Percentiles rank a stretch among this genome's conserved stretches.
phyloP scores from a whole-genome alignment of 495 filamentous ascomycete genomes.

The Neurospora sp. region DNA sequence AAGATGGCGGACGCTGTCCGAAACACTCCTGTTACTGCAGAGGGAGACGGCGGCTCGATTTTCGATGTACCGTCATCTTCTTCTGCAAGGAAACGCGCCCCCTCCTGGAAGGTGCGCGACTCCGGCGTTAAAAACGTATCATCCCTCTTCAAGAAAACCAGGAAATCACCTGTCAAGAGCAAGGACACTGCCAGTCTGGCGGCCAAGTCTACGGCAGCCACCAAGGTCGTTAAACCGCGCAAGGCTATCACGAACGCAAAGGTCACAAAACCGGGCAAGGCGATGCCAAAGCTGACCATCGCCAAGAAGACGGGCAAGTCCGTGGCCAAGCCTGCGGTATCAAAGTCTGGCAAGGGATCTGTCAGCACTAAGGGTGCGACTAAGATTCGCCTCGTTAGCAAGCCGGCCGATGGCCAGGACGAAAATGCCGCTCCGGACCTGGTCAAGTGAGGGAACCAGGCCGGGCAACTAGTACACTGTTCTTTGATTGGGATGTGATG shows the following conservation, averaged over 20 bases:
- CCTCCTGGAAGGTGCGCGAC: constrained; percentile 8
- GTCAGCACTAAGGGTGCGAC: neutral
- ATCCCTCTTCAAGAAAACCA: neutral
- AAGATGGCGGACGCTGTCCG: neutral
- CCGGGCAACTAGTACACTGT: neutral
- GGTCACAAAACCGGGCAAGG: neutral
- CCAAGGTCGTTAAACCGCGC: neutral
- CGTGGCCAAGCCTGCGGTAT: neutral
- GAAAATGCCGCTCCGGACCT: neutral
- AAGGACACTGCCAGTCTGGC: neutral
- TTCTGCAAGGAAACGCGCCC: constrained; percentile 9
- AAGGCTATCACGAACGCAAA: neutral
- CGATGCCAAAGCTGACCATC: neutral
- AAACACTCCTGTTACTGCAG: neutral
- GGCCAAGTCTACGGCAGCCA: neutral
- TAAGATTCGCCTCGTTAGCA: neutral
- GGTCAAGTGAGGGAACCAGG: neutral
- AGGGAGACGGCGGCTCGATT: neutral
- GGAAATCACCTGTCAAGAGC: neutral
- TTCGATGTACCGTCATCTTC: neutral
- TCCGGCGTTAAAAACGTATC: neutral
- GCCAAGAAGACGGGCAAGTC: neutral
- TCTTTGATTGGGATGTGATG: neutral
- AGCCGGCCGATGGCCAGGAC: neutral
- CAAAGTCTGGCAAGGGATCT: neutral